Conservation (phyloP, 176 grass and related monocot genomes). For the Oryza brachyantha region DNA sequence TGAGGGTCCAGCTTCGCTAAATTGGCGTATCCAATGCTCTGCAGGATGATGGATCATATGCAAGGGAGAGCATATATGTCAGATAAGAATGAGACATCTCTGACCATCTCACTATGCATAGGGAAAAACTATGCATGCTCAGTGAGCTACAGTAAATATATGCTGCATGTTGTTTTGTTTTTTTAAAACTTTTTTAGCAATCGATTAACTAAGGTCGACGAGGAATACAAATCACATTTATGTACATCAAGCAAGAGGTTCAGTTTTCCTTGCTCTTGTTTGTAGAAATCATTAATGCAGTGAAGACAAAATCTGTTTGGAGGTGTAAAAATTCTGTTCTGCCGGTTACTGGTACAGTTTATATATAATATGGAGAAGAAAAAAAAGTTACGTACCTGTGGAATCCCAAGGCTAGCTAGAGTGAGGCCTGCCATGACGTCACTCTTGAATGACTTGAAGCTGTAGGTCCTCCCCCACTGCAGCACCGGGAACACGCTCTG, state of each 20-base stretch:
- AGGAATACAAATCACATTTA: too few relatives aligned
- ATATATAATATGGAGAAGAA: neutral
- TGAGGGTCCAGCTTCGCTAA: slow-evolving; percentile 87
- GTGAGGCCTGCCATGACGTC: slow-evolving; percentile 89
- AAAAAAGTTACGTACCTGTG: slow-evolving; percentile 54
- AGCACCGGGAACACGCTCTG: slow-evolving; percentile 77
- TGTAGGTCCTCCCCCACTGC: slow-evolving; percentile 80
- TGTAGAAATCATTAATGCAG: neutral
- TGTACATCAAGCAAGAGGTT: too few relatives aligned
- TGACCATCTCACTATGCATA: neutral
- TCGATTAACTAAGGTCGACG: too few relatives aligned
- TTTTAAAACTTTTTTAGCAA: neutral
- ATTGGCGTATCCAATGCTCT: slow-evolving; percentile 99
- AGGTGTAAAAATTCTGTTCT: neutral
- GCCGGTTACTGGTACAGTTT: neutral
- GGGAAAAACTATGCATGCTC: neutral
- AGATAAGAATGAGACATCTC: neutral
- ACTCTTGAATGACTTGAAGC: slow-evolving; percentile 66
- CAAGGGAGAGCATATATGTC: neutral
- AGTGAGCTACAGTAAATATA: neutral
- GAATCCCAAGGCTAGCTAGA: slow-evolving; percentile 93
- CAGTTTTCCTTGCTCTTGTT: neutral
- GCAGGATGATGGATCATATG: slow-evolving; percentile 21
- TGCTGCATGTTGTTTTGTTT: neutral
- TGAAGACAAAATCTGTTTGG: neutral